A percentile compares a stretch with the other conserved stretches of the same genome.
Evolutionary conservation across 495 filamentous ascomycete genomes (phyloP).

Genomic region (Trichoderma gamsii): DNA sequence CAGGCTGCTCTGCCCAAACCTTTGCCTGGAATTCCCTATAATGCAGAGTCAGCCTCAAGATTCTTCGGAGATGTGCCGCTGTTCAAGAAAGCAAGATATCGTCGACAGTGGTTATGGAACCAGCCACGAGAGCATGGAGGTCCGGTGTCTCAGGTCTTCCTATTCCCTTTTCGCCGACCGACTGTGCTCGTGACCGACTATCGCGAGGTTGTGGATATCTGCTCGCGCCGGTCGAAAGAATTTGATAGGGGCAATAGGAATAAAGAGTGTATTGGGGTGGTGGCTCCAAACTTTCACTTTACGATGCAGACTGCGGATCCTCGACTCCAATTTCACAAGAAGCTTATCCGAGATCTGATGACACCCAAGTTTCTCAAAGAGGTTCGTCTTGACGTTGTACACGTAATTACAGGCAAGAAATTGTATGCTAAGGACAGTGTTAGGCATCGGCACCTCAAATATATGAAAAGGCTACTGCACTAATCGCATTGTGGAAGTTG

Average conservation of each 20-base stretch:
- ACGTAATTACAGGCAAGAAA: neutral
- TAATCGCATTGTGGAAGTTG: slow-evolving; percentile 27
- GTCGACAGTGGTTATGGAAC: slow-evolving; percentile 18
- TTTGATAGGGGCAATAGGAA: slow-evolving; percentile 30
- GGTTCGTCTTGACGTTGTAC: neutral
- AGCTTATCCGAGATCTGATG: slow-evolving; percentile 24
- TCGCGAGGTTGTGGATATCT: slow-evolving; percentile 36
- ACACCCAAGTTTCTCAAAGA: slow-evolving; percentile 23
- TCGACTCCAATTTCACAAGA: slow-evolving; percentile 19
- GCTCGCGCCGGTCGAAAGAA: slow-evolving; percentile 34
- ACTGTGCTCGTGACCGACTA: slow-evolving; percentile 36
- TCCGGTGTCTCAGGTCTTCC: slow-evolving; percentile 35
- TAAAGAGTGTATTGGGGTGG: slow-evolving; percentile 15
- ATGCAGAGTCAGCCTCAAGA: slow-evolving; percentile 23
- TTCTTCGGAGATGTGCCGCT: slow-evolving; percentile 29
- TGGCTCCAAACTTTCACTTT: slow-evolving; percentile 19
- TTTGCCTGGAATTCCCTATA: slow-evolving; percentile 34
- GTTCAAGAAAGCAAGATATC: slow-evolving; percentile 14
- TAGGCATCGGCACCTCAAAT: slow-evolving; percentile 27
- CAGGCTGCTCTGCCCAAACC: slow-evolving; percentile 21
- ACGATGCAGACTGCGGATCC: slow-evolving; percentile 17
- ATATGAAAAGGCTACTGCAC: slow-evolving; percentile 19
- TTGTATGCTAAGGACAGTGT: neutral
- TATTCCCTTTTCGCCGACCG: slow-evolving; percentile 31
- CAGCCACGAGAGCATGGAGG: slow-evolving; percentile 26